These are phyloP conservation scores for Mucor ambiguus DNA, from an alignment of 371 early-diverging fungal genomes.

Conservation along the genomic window DNA sequence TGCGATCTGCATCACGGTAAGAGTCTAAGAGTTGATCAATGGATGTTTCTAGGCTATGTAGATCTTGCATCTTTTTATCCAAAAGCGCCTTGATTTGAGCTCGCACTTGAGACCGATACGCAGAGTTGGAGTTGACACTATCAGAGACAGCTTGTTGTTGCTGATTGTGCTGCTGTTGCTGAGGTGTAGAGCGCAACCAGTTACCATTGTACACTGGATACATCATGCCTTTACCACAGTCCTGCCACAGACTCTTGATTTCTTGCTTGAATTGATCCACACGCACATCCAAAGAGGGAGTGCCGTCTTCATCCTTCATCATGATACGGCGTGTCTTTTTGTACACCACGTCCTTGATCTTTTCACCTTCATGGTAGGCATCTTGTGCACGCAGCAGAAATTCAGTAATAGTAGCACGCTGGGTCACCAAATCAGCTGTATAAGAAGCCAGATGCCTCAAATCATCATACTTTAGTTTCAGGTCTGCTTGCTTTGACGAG, in stretches of 20 bases:
- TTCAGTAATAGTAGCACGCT: constrained; percentile 42
- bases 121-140: constrained; percentile 1
- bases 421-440: constrained; percentile 40
- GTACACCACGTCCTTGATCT: constrained; percentile 36
- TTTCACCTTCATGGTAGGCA: constrained; percentile 44
- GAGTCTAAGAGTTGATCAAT: constrained; percentile 27
- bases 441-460: constrained; percentile 28
- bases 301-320: constrained; percentile 22
- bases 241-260: constrained; percentile 34
- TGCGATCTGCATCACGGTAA: constrained; percentile 28
- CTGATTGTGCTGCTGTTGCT: neutral
- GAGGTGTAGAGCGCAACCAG: constrained; percentile 22
- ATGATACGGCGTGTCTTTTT: constrained; percentile 44
- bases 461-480: constrained; percentile 34
- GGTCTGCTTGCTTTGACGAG: constrained; percentile 28
- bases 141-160: neutral
- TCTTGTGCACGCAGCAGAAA: constrained; percentile 47
- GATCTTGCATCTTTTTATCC: constrained; percentile 34
- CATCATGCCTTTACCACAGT: constrained; percentile 35
- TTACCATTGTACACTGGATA: constrained; percentile 36
- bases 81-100: constrained; percentile 32
- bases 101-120: constrained; percentile 28
- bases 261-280: constrained; percentile 26
- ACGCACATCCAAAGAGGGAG: constrained; percentile 26
- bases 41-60: constrained; percentile 20